Conservation (phyloP, 2,329 filamentous ascomycete genomes). For the Monilinia vaccinii-corymbosi region DNA sequence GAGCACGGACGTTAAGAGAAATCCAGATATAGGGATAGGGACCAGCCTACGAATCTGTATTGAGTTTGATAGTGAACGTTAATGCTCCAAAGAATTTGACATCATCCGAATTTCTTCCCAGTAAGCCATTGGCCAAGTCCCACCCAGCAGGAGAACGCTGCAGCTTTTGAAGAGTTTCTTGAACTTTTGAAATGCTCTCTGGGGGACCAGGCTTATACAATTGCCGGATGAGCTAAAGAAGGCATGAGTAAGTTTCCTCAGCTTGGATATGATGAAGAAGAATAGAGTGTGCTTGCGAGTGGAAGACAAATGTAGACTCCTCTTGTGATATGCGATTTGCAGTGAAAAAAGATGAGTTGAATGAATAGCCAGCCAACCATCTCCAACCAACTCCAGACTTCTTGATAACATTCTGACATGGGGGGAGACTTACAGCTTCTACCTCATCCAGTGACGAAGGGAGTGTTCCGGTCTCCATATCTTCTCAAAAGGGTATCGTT, state of each 20-base stretch:
- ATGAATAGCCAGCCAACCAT: neutral
- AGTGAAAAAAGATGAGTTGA: neutral
- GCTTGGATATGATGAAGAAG: neutral
- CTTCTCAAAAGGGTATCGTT: neutral
- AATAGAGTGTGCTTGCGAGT: neutral
- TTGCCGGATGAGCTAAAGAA: constrained; percentile 37
- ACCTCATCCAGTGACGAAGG: constrained; percentile 28
- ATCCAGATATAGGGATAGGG: neutral
- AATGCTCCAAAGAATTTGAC: constrained; percentile 88
- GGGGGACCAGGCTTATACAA: constrained; percentile 39
- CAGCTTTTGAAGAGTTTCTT: constrained; percentile 67
- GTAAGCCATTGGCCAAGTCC: constrained; percentile 70
- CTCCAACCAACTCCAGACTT: neutral
- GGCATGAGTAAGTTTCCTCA: neutral
- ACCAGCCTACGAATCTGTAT: constrained; percentile 64
- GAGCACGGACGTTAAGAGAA: constrained; percentile 12
- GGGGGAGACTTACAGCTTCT: constrained; percentile 22
- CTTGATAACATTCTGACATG: neutral
- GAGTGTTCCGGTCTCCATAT: constrained; percentile 14
- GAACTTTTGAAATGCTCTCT: constrained; percentile 42
- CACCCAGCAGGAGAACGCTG: constrained; percentile 78
- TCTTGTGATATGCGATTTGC: neutral
- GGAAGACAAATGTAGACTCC: neutral
- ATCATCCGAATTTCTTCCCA: constrained; percentile 60
- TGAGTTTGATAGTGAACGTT: constrained; percentile 89